Conservation (phyloP, 2,329 filamentous ascomycete species). For the Ceratocystis cubensis region DNA sequence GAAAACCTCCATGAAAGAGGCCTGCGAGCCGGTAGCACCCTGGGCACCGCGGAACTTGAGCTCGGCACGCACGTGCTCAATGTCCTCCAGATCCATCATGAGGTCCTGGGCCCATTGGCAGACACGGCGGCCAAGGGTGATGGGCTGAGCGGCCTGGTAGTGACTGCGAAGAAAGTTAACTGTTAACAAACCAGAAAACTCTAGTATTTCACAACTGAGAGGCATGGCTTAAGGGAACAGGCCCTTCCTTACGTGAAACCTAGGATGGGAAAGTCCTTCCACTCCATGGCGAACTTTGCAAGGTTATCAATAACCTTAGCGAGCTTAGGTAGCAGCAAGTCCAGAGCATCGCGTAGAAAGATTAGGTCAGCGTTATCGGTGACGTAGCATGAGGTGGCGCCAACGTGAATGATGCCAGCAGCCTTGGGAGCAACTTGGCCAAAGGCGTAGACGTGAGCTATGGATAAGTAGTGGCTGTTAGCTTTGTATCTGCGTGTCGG, state of each 20-base stretch:
- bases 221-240: neutral
- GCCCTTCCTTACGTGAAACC: slow-evolving; percentile 20
- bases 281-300: slow-evolving; percentile 55
- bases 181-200: slow-evolving; percentile 1
- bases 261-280: slow-evolving; percentile 40
- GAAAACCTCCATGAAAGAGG: slow-evolving; percentile 36
- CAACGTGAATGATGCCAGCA: slow-evolving; percentile 71
- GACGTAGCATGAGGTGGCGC: slow-evolving; percentile 47
- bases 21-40: slow-evolving; percentile 58
- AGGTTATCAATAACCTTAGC: slow-evolving; percentile 69
- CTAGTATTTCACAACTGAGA: neutral
- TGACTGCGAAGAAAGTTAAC: slow-evolving; percentile 45
- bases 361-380: slow-evolving; percentile 72
- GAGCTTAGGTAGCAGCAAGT: slow-evolving; percentile 64
- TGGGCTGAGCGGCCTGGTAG: slow-evolving; percentile 46
- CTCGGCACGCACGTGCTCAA: slow-evolving; percentile 55
- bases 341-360: slow-evolving; percentile 49
- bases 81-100: slow-evolving; percentile 50
- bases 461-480: slow-evolving; percentile 28
- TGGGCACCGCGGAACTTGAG: slow-evolving; percentile 62
- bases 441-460: slow-evolving; percentile 56
- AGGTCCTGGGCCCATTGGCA: slow-evolving; percentile 58
- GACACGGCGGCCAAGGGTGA: slow-evolving; percentile 50
- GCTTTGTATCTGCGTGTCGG: slow-evolving; percentile 42
- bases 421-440: slow-evolving; percentile 61